These are phyloP conservation scores for Zygosaccharomyces lentus DNA, from an alignment of 805 yeast species.

Conservation along the genomic window DNA sequence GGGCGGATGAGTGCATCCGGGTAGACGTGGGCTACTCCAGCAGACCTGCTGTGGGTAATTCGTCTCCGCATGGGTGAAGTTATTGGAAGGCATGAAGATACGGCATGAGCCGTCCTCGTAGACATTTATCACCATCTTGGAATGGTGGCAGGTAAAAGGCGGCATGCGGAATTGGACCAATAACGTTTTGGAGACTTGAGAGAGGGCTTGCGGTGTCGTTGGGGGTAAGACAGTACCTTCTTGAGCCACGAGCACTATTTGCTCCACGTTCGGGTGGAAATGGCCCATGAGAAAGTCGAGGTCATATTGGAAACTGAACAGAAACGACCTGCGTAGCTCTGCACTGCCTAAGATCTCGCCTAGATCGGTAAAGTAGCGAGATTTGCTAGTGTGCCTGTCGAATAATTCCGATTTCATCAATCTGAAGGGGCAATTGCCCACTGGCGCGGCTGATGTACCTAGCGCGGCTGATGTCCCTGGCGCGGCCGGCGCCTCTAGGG, in stretches of 20 bases:
- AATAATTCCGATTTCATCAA: conserved; percentile 23
- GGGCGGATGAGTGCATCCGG: conserved; percentile 3
- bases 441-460: background rate
- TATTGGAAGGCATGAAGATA: conserved; percentile 56
- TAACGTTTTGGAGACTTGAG: conserved; percentile 12
- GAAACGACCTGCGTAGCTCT: conserved; percentile 37
- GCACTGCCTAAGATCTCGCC: conserved; percentile 34
- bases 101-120: conserved; percentile 44
- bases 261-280: conserved; percentile 20
- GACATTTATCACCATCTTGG: conserved; percentile 61
- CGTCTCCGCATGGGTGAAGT: conserved; percentile 52
- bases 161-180: conserved; percentile 35
- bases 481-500: no score
- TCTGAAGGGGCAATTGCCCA: conserved; percentile 16
- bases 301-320: conserved; percentile 49
- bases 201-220: conserved; percentile 11
- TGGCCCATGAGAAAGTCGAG: conserved; percentile 38
- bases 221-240: conserved; percentile 31
- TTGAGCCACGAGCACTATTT: conserved; percentile 33
- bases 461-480: no score
- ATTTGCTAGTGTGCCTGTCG: conserved; percentile 16
- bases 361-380: conserved; percentile 24
- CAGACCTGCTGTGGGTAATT: conserved; percentile 58
- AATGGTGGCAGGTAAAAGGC: conserved; percentile 53
- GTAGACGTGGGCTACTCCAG: conserved; percentile 54